A percentile compares a stretch with the other conserved stretches of the same genome.
Evolutionary conservation across 2,329 filamentous ascomycete genomes (phyloP).

Genomic region (Thielaviopsis ethacetica): DNA sequence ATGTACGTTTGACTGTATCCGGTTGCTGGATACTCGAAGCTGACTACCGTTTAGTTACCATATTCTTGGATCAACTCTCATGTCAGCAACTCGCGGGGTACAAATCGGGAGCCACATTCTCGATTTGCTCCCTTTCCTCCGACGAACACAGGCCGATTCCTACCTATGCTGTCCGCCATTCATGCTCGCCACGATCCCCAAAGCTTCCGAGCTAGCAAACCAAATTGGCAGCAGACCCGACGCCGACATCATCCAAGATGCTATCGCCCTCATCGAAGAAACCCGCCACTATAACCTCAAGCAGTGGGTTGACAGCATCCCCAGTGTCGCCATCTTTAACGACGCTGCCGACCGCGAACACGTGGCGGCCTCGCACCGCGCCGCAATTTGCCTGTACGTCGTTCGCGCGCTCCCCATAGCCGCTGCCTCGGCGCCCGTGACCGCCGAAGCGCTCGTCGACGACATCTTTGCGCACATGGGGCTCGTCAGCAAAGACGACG

Average conservation of each 20-base stretch:
- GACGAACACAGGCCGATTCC: constrained; percentile 25
- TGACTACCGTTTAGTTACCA: constrained; percentile 21
- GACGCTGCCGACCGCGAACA: constrained; percentile 27
- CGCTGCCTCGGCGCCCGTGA: constrained; percentile 22
- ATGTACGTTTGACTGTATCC: constrained; percentile 20
- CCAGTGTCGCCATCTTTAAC: constrained; percentile 19
- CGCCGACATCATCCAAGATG: constrained; percentile 20
- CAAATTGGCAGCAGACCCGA: constrained; percentile 20
- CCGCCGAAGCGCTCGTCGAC: constrained; percentile 28
- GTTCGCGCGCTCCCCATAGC: constrained; percentile 26
- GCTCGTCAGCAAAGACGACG: constrained; percentile 29
- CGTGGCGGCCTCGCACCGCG: constrained; percentile 30
- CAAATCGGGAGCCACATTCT: constrained; percentile 24
- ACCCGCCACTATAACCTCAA: constrained; percentile 26
- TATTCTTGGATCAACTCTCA: constrained; percentile 24
- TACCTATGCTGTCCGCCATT: constrained; percentile 27
- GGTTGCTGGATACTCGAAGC: neutral
- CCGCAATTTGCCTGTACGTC: constrained; percentile 31
- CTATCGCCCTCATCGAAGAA: constrained; percentile 24
- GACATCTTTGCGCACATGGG: constrained; percentile 36
- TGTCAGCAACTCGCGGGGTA: constrained; percentile 22
- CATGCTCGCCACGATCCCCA: constrained; percentile 29
- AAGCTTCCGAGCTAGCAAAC: constrained; percentile 27
- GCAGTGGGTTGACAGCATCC: constrained; percentile 25
- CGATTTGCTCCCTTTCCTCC: constrained; percentile 24